Evolutionary conservation across 2,329 filamentous ascomycete species (phyloP).

Genomic region (Neofusicoccum ribis): DNA sequence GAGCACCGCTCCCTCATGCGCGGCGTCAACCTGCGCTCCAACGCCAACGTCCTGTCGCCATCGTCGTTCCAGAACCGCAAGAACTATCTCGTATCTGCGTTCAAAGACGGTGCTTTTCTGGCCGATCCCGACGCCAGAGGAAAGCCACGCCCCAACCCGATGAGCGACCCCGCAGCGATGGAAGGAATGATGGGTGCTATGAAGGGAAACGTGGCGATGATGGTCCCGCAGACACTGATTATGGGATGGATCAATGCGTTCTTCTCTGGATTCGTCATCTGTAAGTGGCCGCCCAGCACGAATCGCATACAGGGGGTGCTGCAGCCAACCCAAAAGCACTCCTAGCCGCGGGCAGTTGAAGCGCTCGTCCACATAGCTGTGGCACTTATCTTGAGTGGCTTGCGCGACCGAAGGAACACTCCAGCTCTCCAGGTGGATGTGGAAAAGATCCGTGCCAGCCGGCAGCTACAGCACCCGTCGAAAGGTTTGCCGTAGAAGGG

Average conservation of each 20-base stretch:
- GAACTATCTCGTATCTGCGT: conserved; percentile 75
- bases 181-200: conserved; percentile 99
- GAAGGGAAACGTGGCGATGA: conserved; percentile 99
- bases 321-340: neutral
- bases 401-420: too few species aligned
- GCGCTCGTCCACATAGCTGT: neutral
- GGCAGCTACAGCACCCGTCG: too few species aligned
- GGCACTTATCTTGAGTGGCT: neutral
- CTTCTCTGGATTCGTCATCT: conserved; percentile 96
- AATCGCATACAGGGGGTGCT: neutral
- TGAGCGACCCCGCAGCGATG: conserved; percentile 95
- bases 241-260: conserved; percentile 99
- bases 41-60: conserved; percentile 76
- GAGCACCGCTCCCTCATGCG: conserved; percentile 83
- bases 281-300: conserved; percentile 54
- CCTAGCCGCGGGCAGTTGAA: too few species aligned
- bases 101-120: conserved; percentile 82
- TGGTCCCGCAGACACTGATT: conserved; percentile 96
- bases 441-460: too few species aligned
- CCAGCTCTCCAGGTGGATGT: too few species aligned
- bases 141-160: conserved; percentile 86
- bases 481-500: neutral
- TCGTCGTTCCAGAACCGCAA: conserved; percentile 78
- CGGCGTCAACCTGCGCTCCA: conserved; percentile 79
- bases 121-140: conserved; percentile 86